Evolutionary conservation across 164 flowering plant species (phyloP).

Genomic region (Kalanchoe fedtschenkoi): DNA sequence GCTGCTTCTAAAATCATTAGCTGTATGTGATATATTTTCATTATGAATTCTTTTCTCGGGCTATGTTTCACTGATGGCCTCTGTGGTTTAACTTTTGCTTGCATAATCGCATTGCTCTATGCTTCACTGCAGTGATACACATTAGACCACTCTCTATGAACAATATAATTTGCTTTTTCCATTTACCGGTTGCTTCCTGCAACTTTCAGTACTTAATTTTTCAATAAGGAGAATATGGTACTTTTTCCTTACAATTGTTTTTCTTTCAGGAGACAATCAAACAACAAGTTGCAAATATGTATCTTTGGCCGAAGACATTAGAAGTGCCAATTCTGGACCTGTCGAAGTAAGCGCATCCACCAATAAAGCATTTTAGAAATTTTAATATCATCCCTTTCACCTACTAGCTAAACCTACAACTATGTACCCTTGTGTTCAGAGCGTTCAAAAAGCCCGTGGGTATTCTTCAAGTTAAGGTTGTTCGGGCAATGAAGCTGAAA

Average conservation of each 20-base stretch:
- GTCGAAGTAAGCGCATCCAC: constrained; percentile 27
- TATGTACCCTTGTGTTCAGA: constrained; percentile 18
- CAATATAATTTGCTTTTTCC: not conserved
- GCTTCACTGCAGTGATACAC: too few species aligned
- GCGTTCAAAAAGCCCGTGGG: constrained; percentile 67
- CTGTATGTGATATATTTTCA: too few species aligned
- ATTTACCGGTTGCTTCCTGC: not conserved
- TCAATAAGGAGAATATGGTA: not conserved
- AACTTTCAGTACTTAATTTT: not conserved
- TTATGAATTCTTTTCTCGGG: too few species aligned
- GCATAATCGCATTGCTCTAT: not conserved
- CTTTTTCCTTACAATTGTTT: not conserved
- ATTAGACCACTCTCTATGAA: too few species aligned
- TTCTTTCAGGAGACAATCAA: constrained; percentile 44
- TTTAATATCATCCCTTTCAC: not conserved
- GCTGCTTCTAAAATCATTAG: too few species aligned
- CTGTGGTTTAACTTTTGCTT: too few species aligned
- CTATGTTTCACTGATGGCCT: too few species aligned
- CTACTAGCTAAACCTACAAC: not conserved
- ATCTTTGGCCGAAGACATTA: constrained; percentile 53
- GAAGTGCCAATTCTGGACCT: constrained; percentile 61
- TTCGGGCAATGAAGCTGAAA: constrained; percentile 55
- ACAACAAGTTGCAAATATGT: constrained; percentile 62
- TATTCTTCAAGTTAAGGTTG: constrained; percentile 57
- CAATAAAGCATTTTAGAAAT: not conserved